These are phyloP conservation scores for Boletellus deceptivus DNA, from an alignment of 1,284 basidiomycete species.

Conservation along the genomic window DNA sequence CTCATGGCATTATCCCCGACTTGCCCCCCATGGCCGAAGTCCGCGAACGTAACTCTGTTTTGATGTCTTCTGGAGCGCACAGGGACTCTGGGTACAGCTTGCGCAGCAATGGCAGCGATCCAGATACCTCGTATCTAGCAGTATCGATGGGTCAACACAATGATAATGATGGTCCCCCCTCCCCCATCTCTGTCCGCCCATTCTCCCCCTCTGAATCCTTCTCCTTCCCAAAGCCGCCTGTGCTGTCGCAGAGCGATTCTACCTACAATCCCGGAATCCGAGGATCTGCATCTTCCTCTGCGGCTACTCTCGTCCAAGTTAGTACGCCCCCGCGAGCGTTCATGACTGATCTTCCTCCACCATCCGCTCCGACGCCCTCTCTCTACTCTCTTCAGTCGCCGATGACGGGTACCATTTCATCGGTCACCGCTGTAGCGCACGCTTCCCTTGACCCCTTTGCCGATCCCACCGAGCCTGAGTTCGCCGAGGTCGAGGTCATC, in stretches of 20 bases:
- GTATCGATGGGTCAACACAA: constrained; percentile 21
- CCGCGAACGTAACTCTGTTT: constrained; percentile 30
- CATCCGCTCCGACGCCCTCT: neutral
- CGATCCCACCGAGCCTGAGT: constrained; percentile 33
- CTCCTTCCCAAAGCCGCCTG: constrained; percentile 63
- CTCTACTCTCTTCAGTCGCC: neutral
- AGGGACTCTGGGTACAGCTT: constrained; percentile 41
- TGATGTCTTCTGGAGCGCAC: constrained; percentile 22
- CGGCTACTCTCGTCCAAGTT: constrained; percentile 21
- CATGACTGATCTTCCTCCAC: constrained; percentile 10
- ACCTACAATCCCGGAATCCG: neutral
- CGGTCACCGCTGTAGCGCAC: constrained; percentile 18
- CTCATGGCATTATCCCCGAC: constrained; percentile 15
- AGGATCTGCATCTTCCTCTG: constrained; percentile 17
- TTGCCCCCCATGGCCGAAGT: constrained; percentile 52
- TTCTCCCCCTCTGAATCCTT: constrained; percentile 65
- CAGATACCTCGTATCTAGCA: constrained; percentile 39
- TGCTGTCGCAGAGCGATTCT: constrained; percentile 12
- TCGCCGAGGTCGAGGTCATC: constrained; percentile 45
- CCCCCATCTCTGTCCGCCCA: constrained; percentile 60
- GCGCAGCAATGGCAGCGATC: constrained; percentile 33
- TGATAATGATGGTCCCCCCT: constrained; percentile 23
- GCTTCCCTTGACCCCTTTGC: constrained; percentile 41
- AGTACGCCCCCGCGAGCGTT: constrained; percentile 17
- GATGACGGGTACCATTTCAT: constrained; percentile 1